Evolutionary conservation across 805 yeast genomes (phyloP).

Genomic region (Yarrowia osloensis): DNA sequence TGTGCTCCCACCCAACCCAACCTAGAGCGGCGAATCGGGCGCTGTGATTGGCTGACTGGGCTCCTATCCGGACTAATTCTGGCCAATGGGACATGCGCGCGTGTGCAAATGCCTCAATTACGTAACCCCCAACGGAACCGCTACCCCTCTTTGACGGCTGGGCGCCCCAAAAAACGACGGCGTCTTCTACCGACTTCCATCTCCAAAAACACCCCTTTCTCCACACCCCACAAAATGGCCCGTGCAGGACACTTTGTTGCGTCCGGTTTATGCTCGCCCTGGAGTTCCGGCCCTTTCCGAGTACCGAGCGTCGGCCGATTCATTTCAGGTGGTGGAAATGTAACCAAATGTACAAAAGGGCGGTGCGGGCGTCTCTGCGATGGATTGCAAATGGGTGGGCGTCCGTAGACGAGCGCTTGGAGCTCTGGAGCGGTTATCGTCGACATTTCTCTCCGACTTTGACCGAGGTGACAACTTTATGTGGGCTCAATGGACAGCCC

Average conservation of each 20-base stretch:
- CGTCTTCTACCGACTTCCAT: constrained; percentile 13
- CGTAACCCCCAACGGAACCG: constrained; percentile 19
- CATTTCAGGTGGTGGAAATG: not conserved
- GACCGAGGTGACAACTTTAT: not conserved
- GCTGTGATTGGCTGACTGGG: constrained; percentile 2
- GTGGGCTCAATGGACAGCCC: too few relatives aligned
- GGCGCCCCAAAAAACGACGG: not conserved
- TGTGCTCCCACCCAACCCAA: constrained; percentile 1
- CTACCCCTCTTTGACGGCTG: not conserved
- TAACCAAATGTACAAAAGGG: not conserved
- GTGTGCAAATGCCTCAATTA: constrained; percentile 12
- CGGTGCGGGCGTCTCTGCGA: not conserved
- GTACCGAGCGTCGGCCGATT: constrained; percentile 7
- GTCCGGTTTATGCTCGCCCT: constrained; percentile 27
- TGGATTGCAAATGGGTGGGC: not conserved
- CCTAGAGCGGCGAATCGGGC: not conserved
- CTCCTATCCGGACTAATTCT: constrained; percentile 28
- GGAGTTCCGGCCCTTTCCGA: constrained; percentile 18
- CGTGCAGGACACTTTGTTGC: not conserved
- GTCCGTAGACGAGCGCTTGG: not conserved
- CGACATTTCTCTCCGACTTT: not conserved
- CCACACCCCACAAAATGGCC: constrained; percentile 21
- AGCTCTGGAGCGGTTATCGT: too few relatives aligned
- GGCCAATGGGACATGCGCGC: constrained; percentile 7
- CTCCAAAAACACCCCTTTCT: constrained; percentile 11